Conservation (phyloP, 371 early-diverging fungal species). For the Umbelopsis sp. region DNA sequence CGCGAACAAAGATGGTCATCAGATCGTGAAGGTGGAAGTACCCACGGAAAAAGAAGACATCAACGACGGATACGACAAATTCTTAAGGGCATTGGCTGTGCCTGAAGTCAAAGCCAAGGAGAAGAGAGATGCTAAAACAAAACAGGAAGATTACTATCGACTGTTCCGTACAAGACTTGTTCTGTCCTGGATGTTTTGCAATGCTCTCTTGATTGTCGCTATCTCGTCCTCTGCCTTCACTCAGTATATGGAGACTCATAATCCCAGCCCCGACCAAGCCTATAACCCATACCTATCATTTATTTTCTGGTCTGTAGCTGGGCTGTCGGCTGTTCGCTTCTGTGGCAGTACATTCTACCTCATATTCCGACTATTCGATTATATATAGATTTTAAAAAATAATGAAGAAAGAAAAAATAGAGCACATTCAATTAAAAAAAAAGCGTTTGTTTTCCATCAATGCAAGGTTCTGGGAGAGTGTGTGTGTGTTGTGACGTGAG, state of each 20-base stretch:
- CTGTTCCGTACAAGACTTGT: conserved; percentile 67
- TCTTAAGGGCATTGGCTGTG: conserved; percentile 38
- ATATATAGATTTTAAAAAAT: conserved; percentile 25
- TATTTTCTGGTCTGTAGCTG: conserved; percentile 81
- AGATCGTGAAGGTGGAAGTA: conserved; percentile 48
- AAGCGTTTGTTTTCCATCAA: too few relatives aligned
- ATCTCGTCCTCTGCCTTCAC: conserved; percentile 30
- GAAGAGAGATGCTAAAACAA: conserved; percentile 57
- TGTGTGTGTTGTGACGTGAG: not conserved
- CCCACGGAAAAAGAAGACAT: conserved; percentile 59
- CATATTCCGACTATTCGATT: conserved; percentile 39
- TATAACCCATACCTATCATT: conserved; percentile 69
- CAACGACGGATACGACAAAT: conserved; percentile 54
- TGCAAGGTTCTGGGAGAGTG: too few relatives aligned
- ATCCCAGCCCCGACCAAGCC: conserved; percentile 6
- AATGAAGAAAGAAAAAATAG: not conserved
- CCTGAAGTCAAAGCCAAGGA: conserved; percentile 34
- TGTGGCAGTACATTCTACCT: conserved; percentile 68
- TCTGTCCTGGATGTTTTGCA: conserved; percentile 67
- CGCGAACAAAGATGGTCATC: conserved; percentile 35
- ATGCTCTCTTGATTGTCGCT: conserved; percentile 59
- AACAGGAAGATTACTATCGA: conserved; percentile 69
- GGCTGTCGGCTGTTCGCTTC: conserved; percentile 70
- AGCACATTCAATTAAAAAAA: too few relatives aligned
- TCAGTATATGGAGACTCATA: conserved; percentile 20